These are phyloP conservation scores for Phlyctochytrium planicorne DNA, from an alignment of 192 early-diverging fungal genomes.

Conservation along the genomic window DNA sequence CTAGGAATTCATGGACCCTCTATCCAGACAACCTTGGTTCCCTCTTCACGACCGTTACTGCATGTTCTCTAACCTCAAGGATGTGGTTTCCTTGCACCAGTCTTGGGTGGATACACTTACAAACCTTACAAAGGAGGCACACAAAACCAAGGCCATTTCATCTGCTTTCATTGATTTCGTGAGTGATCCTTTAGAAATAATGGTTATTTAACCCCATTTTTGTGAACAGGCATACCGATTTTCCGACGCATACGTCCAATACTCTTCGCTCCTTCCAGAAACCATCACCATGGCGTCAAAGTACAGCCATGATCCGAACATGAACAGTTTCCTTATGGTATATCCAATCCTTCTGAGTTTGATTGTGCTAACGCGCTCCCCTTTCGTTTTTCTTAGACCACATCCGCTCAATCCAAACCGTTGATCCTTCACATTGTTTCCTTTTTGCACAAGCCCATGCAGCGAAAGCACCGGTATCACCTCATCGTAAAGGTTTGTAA, in stretches of 20 bases:
- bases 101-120: too few relatives aligned
- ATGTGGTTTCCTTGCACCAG: conserved; percentile 25
- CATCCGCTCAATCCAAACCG: conserved; percentile 18
- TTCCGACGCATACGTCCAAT: conserved; percentile 25
- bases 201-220: not conserved
- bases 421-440: conserved; percentile 37
- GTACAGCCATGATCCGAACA: conserved; percentile 23
- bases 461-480: conserved; percentile 25
- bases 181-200: conserved; percentile 11
- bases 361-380: not conserved
- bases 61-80: conserved; percentile 31
- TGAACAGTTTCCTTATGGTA: conserved; percentile 32
- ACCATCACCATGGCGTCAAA: conserved; percentile 27
- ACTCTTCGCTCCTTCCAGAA: conserved; percentile 24
- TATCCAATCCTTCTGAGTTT: not conserved
- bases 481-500: conserved; percentile 7
- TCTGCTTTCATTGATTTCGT: too few relatives aligned
- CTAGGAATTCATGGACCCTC: conserved; percentile 35
- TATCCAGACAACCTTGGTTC: conserved; percentile 25
- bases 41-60: conserved; percentile 22
- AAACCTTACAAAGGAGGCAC: too few relatives aligned
- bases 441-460: conserved; percentile 30
- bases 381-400: too few relatives aligned
- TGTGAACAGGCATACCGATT: conserved; percentile 30
- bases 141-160: too few relatives aligned